A percentile compares a stretch with the other conserved stretches of the same genome.
phyloP scores from a whole-genome alignment of 176 grass and related monocot species.

The Panicum miliaceum region DNA sequence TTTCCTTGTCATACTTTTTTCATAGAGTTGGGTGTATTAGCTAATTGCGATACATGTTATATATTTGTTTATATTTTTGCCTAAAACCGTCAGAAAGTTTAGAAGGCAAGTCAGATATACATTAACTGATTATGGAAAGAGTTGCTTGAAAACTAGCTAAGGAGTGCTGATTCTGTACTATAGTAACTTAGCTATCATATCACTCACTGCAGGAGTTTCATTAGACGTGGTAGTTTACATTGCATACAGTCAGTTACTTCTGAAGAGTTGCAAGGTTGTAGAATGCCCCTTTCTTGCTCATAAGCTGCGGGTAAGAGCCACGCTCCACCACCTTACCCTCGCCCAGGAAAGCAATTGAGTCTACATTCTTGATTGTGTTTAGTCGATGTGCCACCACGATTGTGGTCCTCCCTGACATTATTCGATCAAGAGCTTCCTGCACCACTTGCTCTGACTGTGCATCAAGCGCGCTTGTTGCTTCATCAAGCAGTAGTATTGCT shows the following conservation, averaged over 20 bases:
- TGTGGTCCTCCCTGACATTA: slow-evolving; percentile 95
- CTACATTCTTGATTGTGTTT: slow-evolving; percentile 93
- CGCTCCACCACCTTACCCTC: slow-evolving; percentile 88
- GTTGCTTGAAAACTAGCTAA: slow-evolving; percentile 34
- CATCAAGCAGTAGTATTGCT: slow-evolving; percentile 89
- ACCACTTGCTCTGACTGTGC: slow-evolving; percentile 96
- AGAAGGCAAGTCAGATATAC: slow-evolving; percentile 6
- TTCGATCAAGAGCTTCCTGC: slow-evolving; percentile 91
- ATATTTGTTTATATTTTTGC: slow-evolving; percentile 28
- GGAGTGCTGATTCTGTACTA: slow-evolving; percentile 20
- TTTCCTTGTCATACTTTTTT: slow-evolving; percentile 17
- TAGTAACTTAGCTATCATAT: slow-evolving; percentile 41
- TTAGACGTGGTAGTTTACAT: slow-evolving; percentile 27
- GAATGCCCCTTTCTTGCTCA: slow-evolving; percentile 95
- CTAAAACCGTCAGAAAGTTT: slow-evolving; percentile 10
- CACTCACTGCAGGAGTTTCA: slow-evolving; percentile 6
- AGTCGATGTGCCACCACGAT: slow-evolving; percentile 92
- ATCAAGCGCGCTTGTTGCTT: slow-evolving; percentile 97
- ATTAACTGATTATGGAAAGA: slow-evolving; percentile 20
- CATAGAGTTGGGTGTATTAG: background rate
- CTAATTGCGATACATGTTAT: background rate
- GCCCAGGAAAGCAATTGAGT: slow-evolving; percentile 89
- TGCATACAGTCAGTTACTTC: slow-evolving; percentile 50
- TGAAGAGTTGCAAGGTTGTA: slow-evolving; percentile 85
- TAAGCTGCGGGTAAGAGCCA: slow-evolving; percentile 88